phyloP scores from a whole-genome alignment of 495 filamentous ascomycete genomes.

The Cetradonia linearis region DNA sequence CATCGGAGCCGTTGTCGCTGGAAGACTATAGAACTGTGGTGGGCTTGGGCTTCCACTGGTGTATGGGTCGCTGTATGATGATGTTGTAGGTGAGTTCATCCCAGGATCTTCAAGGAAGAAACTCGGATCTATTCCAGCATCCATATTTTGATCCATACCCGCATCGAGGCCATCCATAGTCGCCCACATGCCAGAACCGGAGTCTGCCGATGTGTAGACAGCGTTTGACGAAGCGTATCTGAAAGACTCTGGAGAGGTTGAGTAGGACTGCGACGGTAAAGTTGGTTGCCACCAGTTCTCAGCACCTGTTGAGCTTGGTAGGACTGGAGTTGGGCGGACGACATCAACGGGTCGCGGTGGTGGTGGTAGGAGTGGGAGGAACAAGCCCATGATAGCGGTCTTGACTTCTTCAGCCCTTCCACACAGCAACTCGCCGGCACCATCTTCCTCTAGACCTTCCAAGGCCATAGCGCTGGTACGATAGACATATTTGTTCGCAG shows the following conservation, averaged over 20 bases:
- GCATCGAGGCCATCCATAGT: conserved; percentile 41
- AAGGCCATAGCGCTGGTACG: conserved; percentile 80
- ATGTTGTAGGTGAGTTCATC: conserved; percentile 47
- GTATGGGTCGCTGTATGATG: conserved; percentile 71
- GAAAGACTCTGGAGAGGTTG: conserved; percentile 80
- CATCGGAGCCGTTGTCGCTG: conserved; percentile 49
- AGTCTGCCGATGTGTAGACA: conserved; percentile 61
- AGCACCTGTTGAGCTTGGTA: conserved; percentile 74
- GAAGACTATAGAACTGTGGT: conserved; percentile 56
- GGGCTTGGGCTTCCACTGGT: conserved; percentile 60
- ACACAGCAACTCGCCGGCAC: conserved; percentile 82
- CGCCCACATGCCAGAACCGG: conserved; percentile 67
- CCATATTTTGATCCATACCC: conserved; percentile 2
- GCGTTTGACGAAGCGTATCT: conserved; percentile 84
- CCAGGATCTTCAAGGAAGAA: conserved; percentile 14
- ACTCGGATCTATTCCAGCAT: conserved; percentile 7
- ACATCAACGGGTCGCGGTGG: conserved; percentile 89
- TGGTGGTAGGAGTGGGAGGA: conserved; percentile 83
- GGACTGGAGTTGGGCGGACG: conserved; percentile 69
- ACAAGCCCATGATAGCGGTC: conserved; percentile 69
- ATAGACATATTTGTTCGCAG: conserved; percentile 95
- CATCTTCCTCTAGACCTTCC: conserved; percentile 95
- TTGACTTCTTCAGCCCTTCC: conserved; percentile 94
- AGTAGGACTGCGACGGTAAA: conserved; percentile 41
- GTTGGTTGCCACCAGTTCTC: conserved; percentile 69